phyloP scores from a whole-genome alignment of 2,329 filamentous ascomycete genomes.

The Alternaria novae-zelandiae region DNA sequence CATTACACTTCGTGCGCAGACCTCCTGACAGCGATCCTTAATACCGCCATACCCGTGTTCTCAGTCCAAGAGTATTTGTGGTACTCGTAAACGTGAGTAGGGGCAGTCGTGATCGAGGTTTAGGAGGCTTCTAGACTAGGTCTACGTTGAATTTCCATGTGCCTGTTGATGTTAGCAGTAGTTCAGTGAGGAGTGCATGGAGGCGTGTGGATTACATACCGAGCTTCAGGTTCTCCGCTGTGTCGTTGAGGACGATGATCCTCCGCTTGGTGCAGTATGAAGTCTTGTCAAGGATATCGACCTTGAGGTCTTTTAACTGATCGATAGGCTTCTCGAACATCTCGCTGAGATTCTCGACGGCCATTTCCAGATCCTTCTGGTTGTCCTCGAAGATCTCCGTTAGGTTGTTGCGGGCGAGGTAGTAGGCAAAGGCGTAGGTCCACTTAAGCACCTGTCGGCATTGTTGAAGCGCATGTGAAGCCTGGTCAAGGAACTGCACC shows the following conservation, averaged over 20 bases:
- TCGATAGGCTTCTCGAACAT: conserved; percentile 98
- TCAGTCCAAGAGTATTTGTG: not conserved
- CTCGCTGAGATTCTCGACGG: conserved; percentile 94
- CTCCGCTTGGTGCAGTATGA: conserved; percentile 93
- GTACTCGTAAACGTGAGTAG: not conserved
- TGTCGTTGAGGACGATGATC: conserved; percentile 88
- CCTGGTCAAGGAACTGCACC: conserved; percentile 93
- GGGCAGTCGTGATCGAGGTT: not conserved
- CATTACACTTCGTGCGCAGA: not conserved
- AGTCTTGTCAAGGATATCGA: conserved; percentile 98
- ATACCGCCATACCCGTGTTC: not conserved
- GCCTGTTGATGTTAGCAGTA: conserved; percentile 23
- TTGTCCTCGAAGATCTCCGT: conserved; percentile 99
- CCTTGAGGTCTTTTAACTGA: conserved; percentile 84
- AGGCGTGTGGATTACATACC: conserved; percentile 61
- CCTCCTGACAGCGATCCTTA: not conserved
- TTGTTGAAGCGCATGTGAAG: conserved; percentile 90
- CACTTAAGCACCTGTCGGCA: conserved; percentile 99
- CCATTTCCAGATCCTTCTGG: conserved; percentile 96
- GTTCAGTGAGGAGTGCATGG: not conserved
- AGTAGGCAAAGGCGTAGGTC: conserved; percentile 99
- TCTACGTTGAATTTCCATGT: conserved; percentile 44
- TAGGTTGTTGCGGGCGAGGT: conserved; percentile 92
- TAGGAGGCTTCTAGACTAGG: conserved; percentile 20
- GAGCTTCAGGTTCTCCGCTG: conserved; percentile 87